Base-by-base conservation (phyloP, 2,329 filamentous ascomycete species). In the Pyricularia pennisetigena region DNA sequence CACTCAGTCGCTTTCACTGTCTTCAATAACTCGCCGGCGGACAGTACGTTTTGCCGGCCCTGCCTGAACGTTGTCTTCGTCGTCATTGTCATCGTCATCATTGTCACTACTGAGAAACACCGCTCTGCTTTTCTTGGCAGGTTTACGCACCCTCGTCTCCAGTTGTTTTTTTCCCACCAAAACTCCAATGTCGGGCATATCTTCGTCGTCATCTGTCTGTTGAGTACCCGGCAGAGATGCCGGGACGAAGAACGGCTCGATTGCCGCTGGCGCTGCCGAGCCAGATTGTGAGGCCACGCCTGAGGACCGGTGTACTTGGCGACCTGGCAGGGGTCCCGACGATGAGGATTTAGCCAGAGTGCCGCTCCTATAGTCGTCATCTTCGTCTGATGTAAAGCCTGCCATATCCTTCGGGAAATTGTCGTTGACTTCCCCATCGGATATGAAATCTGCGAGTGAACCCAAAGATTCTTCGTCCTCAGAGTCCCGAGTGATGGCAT, bases 1-100 rank as follows among this genome's bases (percentile, higher is more conserved):
- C 26, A 35, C 24, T 49, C 66, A 69, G 23, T 70, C 70, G 26
- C 69, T 70, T 20, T 71, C 70, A 32, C 69, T 69, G 29, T 67
- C 69, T 16, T 69, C 26, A 49, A 69, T 61, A n/a, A 67, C 30
- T 10, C 63, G 68, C 57, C 67, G 68, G n/a, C 68, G 69, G 49
- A 35, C 28, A 23, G 20, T 23, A 24, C 32, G n/a, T 64, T 41
- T 70, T 41, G 49, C 2, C 32, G 41, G 68, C 4, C 20, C 2
- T 12, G 32, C 23, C 41, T 9, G n/a, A 12, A 66, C 16, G 4
- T 24, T 41, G 23, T 70, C 70, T 12, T 24, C 57, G 20, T 70
- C 70, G 24, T 64, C 35, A 14, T 69, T 67, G 28, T 70, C 66
- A n/a, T 69, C 70, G 29, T 64, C 57, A n/a, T 71, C 69, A 20